Conservation (phyloP, 352 stramenopile genomes). For the Pythium plurisporium region DNA sequence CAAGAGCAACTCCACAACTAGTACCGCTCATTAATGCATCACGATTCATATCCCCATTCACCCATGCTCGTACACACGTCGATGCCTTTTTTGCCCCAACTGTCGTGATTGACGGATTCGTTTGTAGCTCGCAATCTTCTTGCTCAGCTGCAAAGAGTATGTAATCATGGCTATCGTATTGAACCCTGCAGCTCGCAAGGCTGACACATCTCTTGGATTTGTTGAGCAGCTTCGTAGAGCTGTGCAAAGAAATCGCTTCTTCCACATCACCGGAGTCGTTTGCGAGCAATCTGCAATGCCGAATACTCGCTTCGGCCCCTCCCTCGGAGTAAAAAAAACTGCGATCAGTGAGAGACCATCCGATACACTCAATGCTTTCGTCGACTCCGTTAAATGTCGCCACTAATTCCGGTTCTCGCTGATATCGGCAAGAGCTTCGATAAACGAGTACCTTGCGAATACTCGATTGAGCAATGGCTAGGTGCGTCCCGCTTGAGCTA, state of each 20-base stretch:
- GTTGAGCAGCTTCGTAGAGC: constrained; percentile 3
- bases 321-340: constrained; percentile 43
- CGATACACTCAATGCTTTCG: constrained; percentile 31
- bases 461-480: constrained; percentile 35
- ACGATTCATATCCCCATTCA: constrained; percentile 44
- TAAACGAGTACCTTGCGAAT: constrained; percentile 54
- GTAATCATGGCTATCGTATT: constrained; percentile 46
- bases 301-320: constrained; percentile 21
- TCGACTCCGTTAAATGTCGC: constrained; percentile 41
- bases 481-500: constrained; percentile 48
- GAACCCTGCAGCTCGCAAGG: not conserved
- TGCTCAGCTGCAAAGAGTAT: constrained; percentile 51
- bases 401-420: constrained; percentile 49
- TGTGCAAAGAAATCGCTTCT: constrained; percentile 12
- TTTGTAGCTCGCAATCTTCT: not conserved
- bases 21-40: constrained; percentile 29
- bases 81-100: not conserved
- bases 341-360: constrained; percentile 45
- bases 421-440: constrained; percentile 29
- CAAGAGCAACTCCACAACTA: constrained; percentile 8
- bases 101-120: not conserved
- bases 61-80: constrained; percentile 36
- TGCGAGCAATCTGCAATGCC: constrained; percentile 34
- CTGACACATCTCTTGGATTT: not conserved
- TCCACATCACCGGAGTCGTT: constrained; percentile 39